Evolutionary conservation across 306 rosid genomes (phyloP).

Genomic region (Rosa chinensis): DNA sequence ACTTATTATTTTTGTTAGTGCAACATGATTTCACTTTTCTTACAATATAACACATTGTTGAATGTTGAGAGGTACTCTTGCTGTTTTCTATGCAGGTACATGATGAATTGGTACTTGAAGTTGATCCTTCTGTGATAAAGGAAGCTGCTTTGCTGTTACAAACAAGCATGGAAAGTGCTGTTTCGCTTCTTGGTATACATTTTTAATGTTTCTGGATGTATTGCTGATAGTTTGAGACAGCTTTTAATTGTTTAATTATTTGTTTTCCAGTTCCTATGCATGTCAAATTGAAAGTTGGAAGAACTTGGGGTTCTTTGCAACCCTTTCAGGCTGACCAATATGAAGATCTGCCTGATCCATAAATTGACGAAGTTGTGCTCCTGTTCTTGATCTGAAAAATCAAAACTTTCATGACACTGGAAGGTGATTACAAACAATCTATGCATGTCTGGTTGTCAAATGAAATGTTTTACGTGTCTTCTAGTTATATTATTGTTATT

Average conservation of each 20-base stretch:
- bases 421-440: slow-evolving; percentile 12
- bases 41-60: background rate
- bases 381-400: slow-evolving; percentile 19
- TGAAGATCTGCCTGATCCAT: slow-evolving; percentile 36
- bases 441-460: slow-evolving; percentile 5
- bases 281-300: slow-evolving; percentile 82
- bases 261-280: slow-evolving; percentile 75
- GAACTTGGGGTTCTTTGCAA: slow-evolving; percentile 95
- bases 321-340: slow-evolving; percentile 48
- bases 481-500: background rate
- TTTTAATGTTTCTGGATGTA: slow-evolving; percentile 15
- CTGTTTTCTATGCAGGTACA: slow-evolving; percentile 65
- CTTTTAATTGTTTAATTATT: slow-evolving; percentile 25
- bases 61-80: slow-evolving; percentile 1
- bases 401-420: slow-evolving; percentile 18
- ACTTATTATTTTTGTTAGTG: background rate
- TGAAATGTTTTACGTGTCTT: background rate
- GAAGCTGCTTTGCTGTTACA: slow-evolving; percentile 78
- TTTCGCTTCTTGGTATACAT: slow-evolving; percentile 74
- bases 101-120: slow-evolving; percentile 94
- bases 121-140: slow-evolving; percentile 64
- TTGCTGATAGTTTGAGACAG: slow-evolving; percentile 12
- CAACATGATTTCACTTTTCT: slow-evolving; percentile 1
- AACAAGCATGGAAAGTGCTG: slow-evolving; percentile 91
- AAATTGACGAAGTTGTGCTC: slow-evolving; percentile 15